Conservation (phyloP, 352 stramenopile genomes). For the Pythium phragmitis region DNA sequence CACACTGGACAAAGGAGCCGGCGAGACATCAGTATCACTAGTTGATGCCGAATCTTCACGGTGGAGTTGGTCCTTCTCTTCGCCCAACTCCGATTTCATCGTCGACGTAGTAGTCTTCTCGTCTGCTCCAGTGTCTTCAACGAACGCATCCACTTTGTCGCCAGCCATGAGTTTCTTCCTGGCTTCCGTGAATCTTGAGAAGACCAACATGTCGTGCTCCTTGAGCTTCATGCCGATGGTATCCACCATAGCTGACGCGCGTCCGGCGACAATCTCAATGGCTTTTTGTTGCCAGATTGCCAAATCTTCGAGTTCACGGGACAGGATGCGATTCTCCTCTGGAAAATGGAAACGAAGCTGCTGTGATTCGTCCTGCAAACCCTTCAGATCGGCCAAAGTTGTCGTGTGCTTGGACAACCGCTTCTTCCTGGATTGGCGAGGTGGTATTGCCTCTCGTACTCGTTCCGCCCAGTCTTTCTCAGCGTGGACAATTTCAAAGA, state of each 20-base stretch:
- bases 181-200: constrained; percentile 32
- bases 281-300: constrained; percentile 63
- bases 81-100: constrained; percentile 9
- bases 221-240: constrained; percentile 47
- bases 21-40: neutral
- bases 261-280: constrained; percentile 42
- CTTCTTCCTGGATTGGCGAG: constrained; percentile 80
- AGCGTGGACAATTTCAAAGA: constrained; percentile 52
- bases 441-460: constrained; percentile 71
- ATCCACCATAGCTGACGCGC: constrained; percentile 37
- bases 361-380: constrained; percentile 57
- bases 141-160: neutral
- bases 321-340: constrained; percentile 72
- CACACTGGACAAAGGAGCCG: neutral
- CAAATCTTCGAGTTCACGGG: constrained; percentile 73
- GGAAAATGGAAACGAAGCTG: constrained; percentile 68
- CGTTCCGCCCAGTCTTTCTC: constrained; percentile 69
- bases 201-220: constrained; percentile 61
- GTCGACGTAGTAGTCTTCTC: neutral
- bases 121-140: neutral
- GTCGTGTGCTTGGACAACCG: constrained; percentile 62
- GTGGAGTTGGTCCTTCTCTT: neutral
- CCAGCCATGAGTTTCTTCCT: constrained; percentile 23
- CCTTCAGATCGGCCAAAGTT: constrained; percentile 52
- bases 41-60: neutral